Conservation (phyloP, 2,329 filamentous ascomycete genomes). For the Ophiosphaerella herpotricha region DNA sequence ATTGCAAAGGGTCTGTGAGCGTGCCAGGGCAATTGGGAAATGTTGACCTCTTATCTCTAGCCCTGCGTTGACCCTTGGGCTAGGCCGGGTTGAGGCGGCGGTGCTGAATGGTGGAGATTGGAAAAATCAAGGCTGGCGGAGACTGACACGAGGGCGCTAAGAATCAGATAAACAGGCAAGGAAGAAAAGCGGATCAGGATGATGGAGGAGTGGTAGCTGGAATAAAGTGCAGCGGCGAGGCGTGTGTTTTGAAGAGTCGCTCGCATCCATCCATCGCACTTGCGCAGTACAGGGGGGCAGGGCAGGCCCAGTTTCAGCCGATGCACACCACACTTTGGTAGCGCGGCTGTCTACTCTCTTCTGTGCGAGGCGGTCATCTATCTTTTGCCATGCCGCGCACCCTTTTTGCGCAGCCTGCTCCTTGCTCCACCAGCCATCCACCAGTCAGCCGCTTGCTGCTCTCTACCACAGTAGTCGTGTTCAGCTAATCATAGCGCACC, state of each 20-base stretch:
- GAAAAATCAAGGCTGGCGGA: conserved; percentile 1
- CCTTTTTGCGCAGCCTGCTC: no score
- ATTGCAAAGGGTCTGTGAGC: neutral
- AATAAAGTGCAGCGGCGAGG: neutral
- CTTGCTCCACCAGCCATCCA: no score
- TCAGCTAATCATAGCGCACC: conserved; percentile 7
- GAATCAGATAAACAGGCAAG: neutral
- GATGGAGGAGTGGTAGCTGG: neutral
- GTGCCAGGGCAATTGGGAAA: conserved; percentile 1
- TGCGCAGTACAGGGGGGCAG: neutral
- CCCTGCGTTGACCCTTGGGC: neutral
- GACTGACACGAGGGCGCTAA: neutral
- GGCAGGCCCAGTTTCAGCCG: conserved; percentile 3
- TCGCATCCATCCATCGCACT: neutral
- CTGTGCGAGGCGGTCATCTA: neutral
- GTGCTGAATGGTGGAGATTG: conserved; percentile 6
- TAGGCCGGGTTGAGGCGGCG: conserved; percentile 1
- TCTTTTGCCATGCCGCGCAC: no score
- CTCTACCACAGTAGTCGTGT: no score
- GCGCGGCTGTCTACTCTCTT: neutral
- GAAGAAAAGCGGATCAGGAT: neutral
- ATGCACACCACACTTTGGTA: neutral
- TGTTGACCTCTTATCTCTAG: conserved; percentile 7
- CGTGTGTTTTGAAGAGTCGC: conserved; percentile 1
- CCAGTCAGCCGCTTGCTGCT: no score